Evolutionary conservation across 1,139 yeast genomes (phyloP).

Genomic region (Yamadazyma taylorii): DNA sequence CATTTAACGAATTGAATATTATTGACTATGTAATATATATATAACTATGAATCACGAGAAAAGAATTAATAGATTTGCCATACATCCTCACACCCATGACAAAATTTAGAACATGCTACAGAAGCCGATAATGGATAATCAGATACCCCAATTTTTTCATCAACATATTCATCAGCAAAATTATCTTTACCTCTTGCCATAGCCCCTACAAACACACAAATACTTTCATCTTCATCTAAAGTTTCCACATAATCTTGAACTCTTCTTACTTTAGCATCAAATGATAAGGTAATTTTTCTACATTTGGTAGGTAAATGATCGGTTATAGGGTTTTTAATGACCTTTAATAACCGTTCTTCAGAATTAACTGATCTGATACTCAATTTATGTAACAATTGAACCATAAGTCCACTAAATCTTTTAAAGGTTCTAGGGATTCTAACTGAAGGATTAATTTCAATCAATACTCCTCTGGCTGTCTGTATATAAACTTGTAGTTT

Average conservation of each 20-base stretch:
- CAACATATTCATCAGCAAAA: constrained; percentile 95
- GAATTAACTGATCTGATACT: constrained; percentile 93
- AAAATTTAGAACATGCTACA: constrained; percentile 96
- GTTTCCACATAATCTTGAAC: constrained; percentile 87
- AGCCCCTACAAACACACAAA: constrained; percentile 98
- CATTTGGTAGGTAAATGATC: constrained; percentile 97
- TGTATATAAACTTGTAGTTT: constrained; percentile 93
- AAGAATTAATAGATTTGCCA: constrained; percentile 65
- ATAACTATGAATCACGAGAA: not conserved
- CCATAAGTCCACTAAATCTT: constrained; percentile 97
- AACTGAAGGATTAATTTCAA: constrained; percentile 94
- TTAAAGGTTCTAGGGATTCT: constrained; percentile 98
- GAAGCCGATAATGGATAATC: constrained; percentile 96
- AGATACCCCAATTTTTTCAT: constrained; percentile 93
- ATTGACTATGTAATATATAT: not conserved
- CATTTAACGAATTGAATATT: too few species aligned
- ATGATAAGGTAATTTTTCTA: constrained; percentile 89
- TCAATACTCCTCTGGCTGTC: constrained; percentile 89
- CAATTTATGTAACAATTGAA: constrained; percentile 86
- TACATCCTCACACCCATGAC: constrained; percentile 98
- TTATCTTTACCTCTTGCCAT: constrained; percentile 98
- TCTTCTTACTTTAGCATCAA: constrained; percentile 83
- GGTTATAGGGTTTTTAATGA: constrained; percentile 93
- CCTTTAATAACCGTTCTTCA: constrained; percentile 89
- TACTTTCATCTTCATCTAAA: constrained; percentile 84